Evolutionary conservation across 2,329 filamentous ascomycete species (phyloP), one percentile per base, ranked within the genome.

Genomic region (Plenodomus lindquistii): DNA sequence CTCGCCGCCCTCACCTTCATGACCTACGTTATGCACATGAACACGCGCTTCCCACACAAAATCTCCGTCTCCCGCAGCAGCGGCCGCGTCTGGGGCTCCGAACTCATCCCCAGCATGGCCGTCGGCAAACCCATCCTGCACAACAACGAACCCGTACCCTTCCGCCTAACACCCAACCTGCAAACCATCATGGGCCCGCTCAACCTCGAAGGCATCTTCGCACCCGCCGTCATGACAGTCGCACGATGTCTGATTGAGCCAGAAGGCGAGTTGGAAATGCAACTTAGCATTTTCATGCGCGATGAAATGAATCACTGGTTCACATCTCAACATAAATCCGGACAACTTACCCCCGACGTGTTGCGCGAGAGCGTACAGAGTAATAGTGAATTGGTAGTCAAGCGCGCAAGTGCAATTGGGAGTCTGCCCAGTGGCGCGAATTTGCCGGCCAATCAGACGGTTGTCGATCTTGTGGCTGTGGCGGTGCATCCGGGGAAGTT

Each of bases 281-380:
- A 95, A 51, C 82, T 99, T 41, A 90, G 87, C 47, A 84, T 99
- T 50, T 97, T 97, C 72, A 94, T 99, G 54, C 85, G 94, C 6
- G 94, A 99, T 66, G 94, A 99, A 75, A 95, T 99, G 83, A 92
- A 93, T 58, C 95, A 92, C 76, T 99, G 94, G 94, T 92, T 92
- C 62, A 95, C 89, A 2, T 88, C 85, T 57, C 82, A 85, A 54
- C 89, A 96, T 68, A 84, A 91, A 37, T 60, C 66, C n/a, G 46
- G 19, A 9, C 53, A 59, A 35, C 60, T 70, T 4, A 78, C 81
- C 36, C 86, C 90, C 50, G 83, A 80, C 24, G 85, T 89, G 67
- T 78, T 95, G 40, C 80, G 89, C 18, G 89, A 94, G 48, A 83
- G 86, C 55, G 92, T 96, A 27, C 86, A 91, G 74, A 79, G 83